Percentiles rank a stretch among this genome's conserved stretches.
Evolutionary conservation across 2,329 filamentous ascomycete species (phyloP).

Genomic region (Aureobasidium subglaciale): DNA sequence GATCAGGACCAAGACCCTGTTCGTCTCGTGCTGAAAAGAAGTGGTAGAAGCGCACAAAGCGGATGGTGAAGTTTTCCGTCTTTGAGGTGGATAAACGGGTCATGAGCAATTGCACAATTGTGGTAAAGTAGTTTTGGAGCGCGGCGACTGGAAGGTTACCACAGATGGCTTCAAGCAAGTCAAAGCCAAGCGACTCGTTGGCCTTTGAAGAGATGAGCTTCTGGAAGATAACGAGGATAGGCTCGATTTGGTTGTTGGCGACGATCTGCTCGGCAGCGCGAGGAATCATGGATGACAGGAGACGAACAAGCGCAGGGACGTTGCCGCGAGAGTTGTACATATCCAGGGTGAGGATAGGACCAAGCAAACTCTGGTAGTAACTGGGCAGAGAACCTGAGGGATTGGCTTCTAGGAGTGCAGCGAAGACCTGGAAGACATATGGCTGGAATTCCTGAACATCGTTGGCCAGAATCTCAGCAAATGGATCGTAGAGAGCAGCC

Average conservation of each 20-base stretch:
- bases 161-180: conserved; percentile 77
- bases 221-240: conserved; percentile 92
- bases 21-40: conserved; percentile 74
- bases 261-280: conserved; percentile 67
- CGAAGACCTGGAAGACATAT: conserved; percentile 93
- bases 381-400: conserved; percentile 69
- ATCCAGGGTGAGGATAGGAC: conserved; percentile 68
- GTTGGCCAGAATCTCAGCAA: conserved; percentile 70
- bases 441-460: conserved; percentile 92
- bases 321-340: conserved; percentile 93
- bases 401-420: conserved; percentile 81
- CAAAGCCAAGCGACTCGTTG: conserved; percentile 80
- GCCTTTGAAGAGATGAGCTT: conserved; percentile 74
- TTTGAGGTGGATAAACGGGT: conserved; percentile 63
- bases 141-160: conserved; percentile 65
- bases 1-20: conserved; percentile 82
- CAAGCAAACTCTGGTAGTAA: conserved; percentile 73
- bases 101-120: conserved; percentile 76
- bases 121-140: conserved; percentile 69
- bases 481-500: conserved; percentile 72
- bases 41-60: conserved; percentile 93
- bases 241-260: conserved; percentile 72
- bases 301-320: conserved; percentile 78
- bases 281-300: conserved; percentile 77
- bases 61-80: conserved; percentile 75